Evolutionary conservation across 208 protist genomes (phyloP).

Genomic region (Wallacemonas collosoma): DNA sequence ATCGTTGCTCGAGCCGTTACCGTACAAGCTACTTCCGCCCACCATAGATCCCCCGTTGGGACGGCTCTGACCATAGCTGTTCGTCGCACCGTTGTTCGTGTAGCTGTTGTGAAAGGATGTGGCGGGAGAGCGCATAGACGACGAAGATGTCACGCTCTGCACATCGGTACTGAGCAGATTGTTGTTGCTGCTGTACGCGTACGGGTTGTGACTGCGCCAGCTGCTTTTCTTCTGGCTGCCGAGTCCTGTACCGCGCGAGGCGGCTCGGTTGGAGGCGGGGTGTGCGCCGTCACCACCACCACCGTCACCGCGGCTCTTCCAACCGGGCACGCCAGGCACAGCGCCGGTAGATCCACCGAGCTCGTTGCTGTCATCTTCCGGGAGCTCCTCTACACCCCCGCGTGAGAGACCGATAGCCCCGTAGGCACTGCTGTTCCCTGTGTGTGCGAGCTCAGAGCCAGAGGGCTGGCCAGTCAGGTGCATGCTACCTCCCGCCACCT

Average conservation of each 20-base stretch:
- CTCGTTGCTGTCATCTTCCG: neutral
- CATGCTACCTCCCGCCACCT: too few relatives aligned
- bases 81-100: neutral
- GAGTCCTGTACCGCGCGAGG: neutral
- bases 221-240: constrained; percentile 2
- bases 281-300: neutral
- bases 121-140: neutral
- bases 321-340: neutral
- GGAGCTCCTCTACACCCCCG: constrained; percentile 2
- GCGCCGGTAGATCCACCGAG: too few relatives aligned
- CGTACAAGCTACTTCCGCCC: neutral
- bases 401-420: constrained; percentile 4
- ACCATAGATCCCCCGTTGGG: too few relatives aligned
- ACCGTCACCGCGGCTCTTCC: neutral
- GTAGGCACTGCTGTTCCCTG: neutral
- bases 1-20: neutral
- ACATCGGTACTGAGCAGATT: neutral
- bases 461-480: too few relatives aligned
- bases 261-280: neutral
- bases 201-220: constrained; percentile 6
- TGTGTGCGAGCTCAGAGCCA: neutral
- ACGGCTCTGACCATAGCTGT: too few relatives aligned
- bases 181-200: constrained; percentile 11
- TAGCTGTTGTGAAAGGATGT: neutral
- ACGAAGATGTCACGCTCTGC: neutral